Evolutionary conservation across 306 rosid species (phyloP).

Genomic region (Cercis canadensis): DNA sequence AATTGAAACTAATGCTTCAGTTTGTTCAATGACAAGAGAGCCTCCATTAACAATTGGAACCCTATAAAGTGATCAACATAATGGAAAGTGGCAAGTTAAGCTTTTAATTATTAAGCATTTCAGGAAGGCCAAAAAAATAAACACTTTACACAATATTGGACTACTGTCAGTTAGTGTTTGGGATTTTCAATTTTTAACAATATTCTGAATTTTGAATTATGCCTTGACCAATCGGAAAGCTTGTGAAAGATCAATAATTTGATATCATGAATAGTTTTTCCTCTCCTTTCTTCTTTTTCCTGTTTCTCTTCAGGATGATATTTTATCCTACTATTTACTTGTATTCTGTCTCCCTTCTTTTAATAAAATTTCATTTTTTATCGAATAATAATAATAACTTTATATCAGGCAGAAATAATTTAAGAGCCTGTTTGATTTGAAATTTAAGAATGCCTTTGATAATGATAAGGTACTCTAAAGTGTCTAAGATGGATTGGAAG

Average conservation of each 20-base stretch:
- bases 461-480: neutral
- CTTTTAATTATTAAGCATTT: slow-evolving; percentile 13
- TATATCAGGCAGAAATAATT: slow-evolving; percentile 8
- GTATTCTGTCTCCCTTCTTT: no score
- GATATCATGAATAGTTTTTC: no score
- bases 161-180: slow-evolving; percentile 1
- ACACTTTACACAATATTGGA: slow-evolving; percentile 16
- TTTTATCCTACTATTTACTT: no score
- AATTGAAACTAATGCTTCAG: slow-evolving; percentile 95
- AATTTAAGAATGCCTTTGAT: slow-evolving; percentile 5
- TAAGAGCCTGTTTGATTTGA: neutral
- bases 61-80: slow-evolving; percentile 54
- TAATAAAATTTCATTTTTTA: no score
- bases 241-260: slow-evolving; percentile 1
- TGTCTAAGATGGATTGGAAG: slow-evolving; percentile 5
- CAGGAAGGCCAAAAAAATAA: slow-evolving; percentile 19
- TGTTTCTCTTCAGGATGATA: no score
- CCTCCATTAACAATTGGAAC: slow-evolving; percentile 94
- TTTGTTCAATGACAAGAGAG: slow-evolving; percentile 93
- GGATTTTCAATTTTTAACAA: neutral
- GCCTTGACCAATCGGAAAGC: neutral
- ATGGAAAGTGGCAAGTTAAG: slow-evolving; percentile 25
- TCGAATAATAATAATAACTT: no score
- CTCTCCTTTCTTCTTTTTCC: no score
- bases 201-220: slow-evolving; percentile 14